A percentile compares a stretch with the other conserved stretches of the same genome.
These are phyloP conservation scores for Wallacemonas sp. DNA, from an alignment of 208 protist genomes.

Conservation along the genomic window DNA sequence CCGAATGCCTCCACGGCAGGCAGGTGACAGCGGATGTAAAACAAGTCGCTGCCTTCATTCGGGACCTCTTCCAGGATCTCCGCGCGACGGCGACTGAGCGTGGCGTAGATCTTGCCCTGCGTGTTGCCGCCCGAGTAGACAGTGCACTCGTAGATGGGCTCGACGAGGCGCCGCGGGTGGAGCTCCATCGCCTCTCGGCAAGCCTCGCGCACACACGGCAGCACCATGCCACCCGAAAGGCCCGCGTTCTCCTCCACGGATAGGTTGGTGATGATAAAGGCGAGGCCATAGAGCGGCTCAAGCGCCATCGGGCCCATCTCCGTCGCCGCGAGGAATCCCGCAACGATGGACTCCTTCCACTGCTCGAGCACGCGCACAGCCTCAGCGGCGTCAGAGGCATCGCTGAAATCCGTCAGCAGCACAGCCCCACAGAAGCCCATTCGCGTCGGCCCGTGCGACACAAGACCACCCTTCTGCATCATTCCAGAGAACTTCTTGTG, in stretches of 20 bases:
- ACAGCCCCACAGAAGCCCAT: constrained; percentile 74
- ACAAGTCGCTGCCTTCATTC: constrained; percentile 95
- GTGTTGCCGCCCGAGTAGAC: constrained; percentile 91
- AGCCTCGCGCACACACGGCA: constrained; percentile 93
- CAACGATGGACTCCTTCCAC: constrained; percentile 87
- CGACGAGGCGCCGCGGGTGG: constrained; percentile 92
- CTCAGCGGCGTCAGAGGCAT: constrained; percentile 21
- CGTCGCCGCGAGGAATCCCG: constrained; percentile 96
- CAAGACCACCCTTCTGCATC: constrained; percentile 45
- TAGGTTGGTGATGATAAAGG: constrained; percentile 80
- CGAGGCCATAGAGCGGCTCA: constrained; percentile 96
- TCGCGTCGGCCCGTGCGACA: constrained; percentile 62
- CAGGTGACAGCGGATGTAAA: constrained; percentile 94
- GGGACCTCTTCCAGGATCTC: constrained; percentile 96
- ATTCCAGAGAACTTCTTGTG: constrained; percentile 65
- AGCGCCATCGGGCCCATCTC: constrained; percentile 96
- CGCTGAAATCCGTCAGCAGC: constrained; percentile 71
- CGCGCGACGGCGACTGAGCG: constrained; percentile 85
- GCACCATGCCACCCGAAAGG: constrained; percentile 91
- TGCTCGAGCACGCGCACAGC: constrained; percentile 38
- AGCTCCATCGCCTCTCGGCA: constrained; percentile 93
- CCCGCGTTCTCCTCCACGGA: constrained; percentile 38
- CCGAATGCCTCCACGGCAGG: constrained; percentile 98
- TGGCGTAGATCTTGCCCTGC: constrained; percentile 88
- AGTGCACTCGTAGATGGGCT: constrained; percentile 97